phyloP scores from a whole-genome alignment of 176 grass and related monocot genomes.

The Hsuehochloa calcarea region DNA sequence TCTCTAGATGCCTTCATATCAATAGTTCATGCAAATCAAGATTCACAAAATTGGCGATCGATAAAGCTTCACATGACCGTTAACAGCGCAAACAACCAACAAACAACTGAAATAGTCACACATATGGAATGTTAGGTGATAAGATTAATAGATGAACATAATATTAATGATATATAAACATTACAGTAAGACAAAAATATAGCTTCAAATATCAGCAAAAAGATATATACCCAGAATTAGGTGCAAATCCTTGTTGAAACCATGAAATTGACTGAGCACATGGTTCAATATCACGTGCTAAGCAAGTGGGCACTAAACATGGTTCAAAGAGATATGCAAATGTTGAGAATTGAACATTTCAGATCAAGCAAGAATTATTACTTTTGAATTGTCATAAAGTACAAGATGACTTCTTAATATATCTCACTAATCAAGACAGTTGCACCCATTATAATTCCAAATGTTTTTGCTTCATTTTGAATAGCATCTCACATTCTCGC shows the following conservation, averaged over 20 bases:
- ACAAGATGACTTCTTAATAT: not conserved
- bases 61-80: constrained; percentile 84
- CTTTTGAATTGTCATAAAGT: constrained; percentile 9
- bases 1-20: no score
- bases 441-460: constrained; percentile 2
- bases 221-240: constrained; percentile 59
- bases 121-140: constrained; percentile 11
- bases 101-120: constrained; percentile 55
- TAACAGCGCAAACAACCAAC: constrained; percentile 64
- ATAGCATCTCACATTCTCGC: not conserved
- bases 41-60: constrained; percentile 53
- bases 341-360: constrained; percentile 18
- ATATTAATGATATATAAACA: not conserved
- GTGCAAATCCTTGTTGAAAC: constrained; percentile 79
- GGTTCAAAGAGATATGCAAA: constrained; percentile 75
- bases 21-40: no score
- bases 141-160: not conserved
- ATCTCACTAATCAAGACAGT: no score
- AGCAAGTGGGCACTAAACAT: constrained; percentile 68
- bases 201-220: not conserved
- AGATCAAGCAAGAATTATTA: not conserved
- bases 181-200: not conserved
- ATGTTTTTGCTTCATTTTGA: not conserved
- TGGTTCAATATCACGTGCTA: constrained; percentile 61
- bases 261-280: constrained; percentile 81